Evolutionary conservation across 192 early-diverging fungal species (phyloP), one percentile per base, ranked within the genome.

Genomic region (Oehlia diaphana): DNA sequence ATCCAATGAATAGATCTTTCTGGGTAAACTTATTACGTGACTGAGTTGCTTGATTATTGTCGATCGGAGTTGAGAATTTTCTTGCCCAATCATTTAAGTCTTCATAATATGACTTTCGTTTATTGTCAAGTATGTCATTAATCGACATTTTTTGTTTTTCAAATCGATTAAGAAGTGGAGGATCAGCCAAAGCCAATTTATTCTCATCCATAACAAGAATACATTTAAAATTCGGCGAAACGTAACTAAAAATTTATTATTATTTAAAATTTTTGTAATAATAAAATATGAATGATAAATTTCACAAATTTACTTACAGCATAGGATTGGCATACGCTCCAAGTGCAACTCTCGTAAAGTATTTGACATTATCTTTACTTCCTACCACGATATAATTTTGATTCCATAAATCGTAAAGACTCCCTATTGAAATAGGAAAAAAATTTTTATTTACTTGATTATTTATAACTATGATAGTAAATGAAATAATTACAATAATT

Each of bases 1-100:
- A 81, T 9, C 80, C 80, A 67, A 81, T 76, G 19, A 81, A 81
- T 23, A 81, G 10, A 64, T 81, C 80, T 9, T 42, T 68, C 21
- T 68, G 14, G 4, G 63, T 35, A 67, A 76, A 81, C 1, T 28
- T 9, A 26, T 16, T 78, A 58, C 19, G 14, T n/a, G 44, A 47
- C 13, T 47, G 44, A 0, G 53, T 12, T 31, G 19, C 10, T 23
- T 4, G 0, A 23, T 68, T 37, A 19, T 39, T 9, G 21, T 23
- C 10, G 5, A 66, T 12, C 4, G 33, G n/a, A 1, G 80, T 68
- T 39, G 72, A 76, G 2, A 81, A 75, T 68, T 49, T 23, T 16
- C n/a, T 77, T 21, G 44, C 63, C 80, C 80, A 81, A 4, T 63
- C 23, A 44, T 26, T 16, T 13, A 81, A 39, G 28, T 31, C 14